These are phyloP conservation scores for Suhomyces guaymorum DNA, from an alignment of 1,139 yeast genomes.

Conservation along the genomic window DNA sequence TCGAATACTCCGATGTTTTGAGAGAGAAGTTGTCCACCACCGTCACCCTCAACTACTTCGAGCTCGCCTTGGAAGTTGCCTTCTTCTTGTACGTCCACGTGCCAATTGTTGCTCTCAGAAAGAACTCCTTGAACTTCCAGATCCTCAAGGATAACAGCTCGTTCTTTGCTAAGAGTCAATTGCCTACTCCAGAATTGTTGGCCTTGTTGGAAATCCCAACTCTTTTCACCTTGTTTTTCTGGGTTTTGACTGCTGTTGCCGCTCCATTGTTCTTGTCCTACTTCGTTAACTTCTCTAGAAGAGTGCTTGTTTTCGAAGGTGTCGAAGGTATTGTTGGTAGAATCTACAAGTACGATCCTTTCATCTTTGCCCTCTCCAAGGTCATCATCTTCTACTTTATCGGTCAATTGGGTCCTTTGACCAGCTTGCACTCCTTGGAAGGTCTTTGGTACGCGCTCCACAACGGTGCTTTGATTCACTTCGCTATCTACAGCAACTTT, in stretches of 20 bases:
- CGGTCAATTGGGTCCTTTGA: slow-evolving; percentile 27
- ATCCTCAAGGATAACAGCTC: slow-evolving; percentile 36
- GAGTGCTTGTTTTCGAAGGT: slow-evolving; percentile 29
- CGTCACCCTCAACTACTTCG: slow-evolving; percentile 46
- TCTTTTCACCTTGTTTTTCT: slow-evolving; percentile 36
- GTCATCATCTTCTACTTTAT: slow-evolving; percentile 48
- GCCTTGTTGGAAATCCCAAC: slow-evolving; percentile 32
- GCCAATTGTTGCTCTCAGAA: slow-evolving; percentile 40
- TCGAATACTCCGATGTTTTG: slow-evolving; percentile 44
- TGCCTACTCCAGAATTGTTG: slow-evolving; percentile 40
- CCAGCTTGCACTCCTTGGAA: slow-evolving; percentile 25
- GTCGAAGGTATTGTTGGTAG: slow-evolving; percentile 33
- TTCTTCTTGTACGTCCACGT: slow-evolving; percentile 38
- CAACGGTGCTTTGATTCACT: slow-evolving; percentile 38
- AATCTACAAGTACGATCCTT: slow-evolving; percentile 55
- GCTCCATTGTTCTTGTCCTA: slow-evolving; percentile 51
- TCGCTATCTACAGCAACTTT: slow-evolving; percentile 41
- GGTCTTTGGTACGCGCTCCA: slow-evolving; percentile 39
- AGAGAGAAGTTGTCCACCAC: slow-evolving; percentile 53
- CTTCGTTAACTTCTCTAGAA: slow-evolving; percentile 55
- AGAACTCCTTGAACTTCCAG: slow-evolving; percentile 42
- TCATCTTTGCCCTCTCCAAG: slow-evolving; percentile 55
- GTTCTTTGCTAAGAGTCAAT: slow-evolving; percentile 25
- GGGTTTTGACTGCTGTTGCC: slow-evolving; percentile 43
- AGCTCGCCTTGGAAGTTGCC: slow-evolving; percentile 39